A percentile compares a stretch with the other conserved stretches of the same genome.
Evolutionary conservation across 192 early-diverging fungal genomes (phyloP).

Genomic region (Backusella circina): DNA sequence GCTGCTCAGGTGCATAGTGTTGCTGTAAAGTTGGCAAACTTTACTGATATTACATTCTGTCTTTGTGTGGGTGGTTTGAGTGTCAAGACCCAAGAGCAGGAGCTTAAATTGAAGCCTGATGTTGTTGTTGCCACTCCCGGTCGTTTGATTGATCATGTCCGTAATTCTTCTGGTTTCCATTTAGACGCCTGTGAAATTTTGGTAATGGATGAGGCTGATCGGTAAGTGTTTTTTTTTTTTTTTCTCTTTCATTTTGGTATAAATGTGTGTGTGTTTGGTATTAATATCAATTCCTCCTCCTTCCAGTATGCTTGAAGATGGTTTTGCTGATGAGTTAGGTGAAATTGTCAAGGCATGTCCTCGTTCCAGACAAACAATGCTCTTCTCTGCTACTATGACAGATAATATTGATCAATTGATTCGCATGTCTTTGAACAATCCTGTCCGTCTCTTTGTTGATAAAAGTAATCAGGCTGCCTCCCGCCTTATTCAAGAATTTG

Average conservation of each 20-base stretch:
- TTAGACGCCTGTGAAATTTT: slow-evolving; percentile 92
- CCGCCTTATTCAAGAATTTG: slow-evolving; percentile 90
- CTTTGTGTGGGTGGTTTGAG: slow-evolving; percentile 92
- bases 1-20: slow-evolving; percentile 96
- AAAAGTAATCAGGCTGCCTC: slow-evolving; percentile 70
- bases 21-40: slow-evolving; percentile 77
- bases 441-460: slow-evolving; percentile 90
- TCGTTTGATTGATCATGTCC: slow-evolving; percentile 95
- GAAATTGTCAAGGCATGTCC: slow-evolving; percentile 93
- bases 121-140: slow-evolving; percentile 97
- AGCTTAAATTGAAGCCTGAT: slow-evolving; percentile 84
- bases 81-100: slow-evolving; percentile 81
- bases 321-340: slow-evolving; percentile 92
- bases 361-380: slow-evolving; percentile 90
- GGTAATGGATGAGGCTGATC: slow-evolving; percentile 99
- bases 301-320: slow-evolving; percentile 91
- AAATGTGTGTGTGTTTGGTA: not conserved
- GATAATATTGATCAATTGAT: slow-evolving; percentile 96
- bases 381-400: slow-evolving; percentile 99
- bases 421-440: slow-evolving; percentile 85
- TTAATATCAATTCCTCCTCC: not conserved
- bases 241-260: too few species aligned
- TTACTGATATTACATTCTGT: slow-evolving; percentile 82
- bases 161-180: slow-evolving; percentile 86
- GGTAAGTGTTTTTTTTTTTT: slow-evolving; percentile 33